Base-by-base conservation (phyloP, 345 rosid species). In the Euphorbia tirucalli region DNA sequence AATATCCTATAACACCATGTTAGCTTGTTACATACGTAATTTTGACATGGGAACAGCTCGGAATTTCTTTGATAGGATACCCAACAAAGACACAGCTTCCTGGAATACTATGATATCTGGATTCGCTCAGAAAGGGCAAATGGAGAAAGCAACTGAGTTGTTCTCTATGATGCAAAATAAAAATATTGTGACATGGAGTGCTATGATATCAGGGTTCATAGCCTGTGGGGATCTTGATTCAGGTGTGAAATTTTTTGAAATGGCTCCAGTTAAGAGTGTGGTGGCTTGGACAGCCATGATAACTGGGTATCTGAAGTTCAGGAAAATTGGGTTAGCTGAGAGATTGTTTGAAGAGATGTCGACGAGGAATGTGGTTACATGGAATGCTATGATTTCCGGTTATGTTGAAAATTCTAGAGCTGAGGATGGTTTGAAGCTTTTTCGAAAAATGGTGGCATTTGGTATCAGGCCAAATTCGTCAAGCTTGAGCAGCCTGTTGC, bases 91-190 rank as follows among this genome's bases (percentile, higher is more conserved):
- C 46, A 35, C 75, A 0, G 91, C 89, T 25, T 87, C 95, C 1
- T 91, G 93, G 93, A 91, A 89, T 81, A 87, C 93, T 22, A 84
- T 91, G 91, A 89, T 91, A 30, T 76, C 93, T 0, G 91, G 87
- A 32, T 85, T 84, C 14, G 82, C 87, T 11, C 82, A 69, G 57
- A 76, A 68, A 52, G 77, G 81, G 32, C 61, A 76, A 52, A 87
- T 90, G 96, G 79, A 57, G 14, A 81, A 78, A 74, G 92, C 96
- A 13, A 71, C 56, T 25, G 81, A 77, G 4, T 24, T 88, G 79
- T 88, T 87, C 79, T 41, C 67, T 61, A 35, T 70, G 18, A 85
- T 87, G 93, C 85, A 84, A 0, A 70, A 48, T 61, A 87, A 85
- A 75, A 92, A 88, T 60, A 79, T 71, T 22, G 86, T 89, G 48